These are phyloP conservation scores for Scenedesmus sp. DNA, from an alignment of 163 green algal species.

Conservation along the genomic window DNA sequence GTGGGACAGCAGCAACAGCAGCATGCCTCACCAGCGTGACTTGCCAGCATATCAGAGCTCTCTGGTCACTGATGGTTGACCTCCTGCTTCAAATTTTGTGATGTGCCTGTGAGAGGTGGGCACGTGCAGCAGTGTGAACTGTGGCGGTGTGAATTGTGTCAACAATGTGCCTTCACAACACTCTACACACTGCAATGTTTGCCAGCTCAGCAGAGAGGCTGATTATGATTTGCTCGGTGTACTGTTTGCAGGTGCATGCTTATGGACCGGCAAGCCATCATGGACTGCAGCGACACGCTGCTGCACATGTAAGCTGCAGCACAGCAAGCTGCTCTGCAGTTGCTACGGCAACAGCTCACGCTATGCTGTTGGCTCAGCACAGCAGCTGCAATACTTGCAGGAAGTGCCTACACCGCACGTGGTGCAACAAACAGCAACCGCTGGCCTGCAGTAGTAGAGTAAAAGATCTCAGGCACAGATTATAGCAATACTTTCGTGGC, in stretches of 20 bases:
- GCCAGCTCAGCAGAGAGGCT: no score
- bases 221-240: neutral
- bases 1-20: neutral
- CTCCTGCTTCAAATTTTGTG: neutral
- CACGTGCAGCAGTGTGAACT: neutral
- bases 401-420: neutral
- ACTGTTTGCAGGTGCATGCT: constrained; percentile 41
- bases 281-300: constrained; percentile 32
- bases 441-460: neutral
- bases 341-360: neutral
- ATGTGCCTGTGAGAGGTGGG: neutral
- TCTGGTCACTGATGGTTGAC: no score
- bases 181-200: neutral
- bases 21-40: neutral
- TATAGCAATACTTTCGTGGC: neutral
- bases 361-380: neutral
- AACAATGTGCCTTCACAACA: neutral
- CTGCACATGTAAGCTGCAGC: constrained; percentile 35
- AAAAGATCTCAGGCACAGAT: neutral
- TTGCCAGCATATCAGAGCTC: no score
- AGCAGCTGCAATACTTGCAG: neutral
- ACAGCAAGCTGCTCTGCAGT: neutral
- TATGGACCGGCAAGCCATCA: constrained; percentile 27
- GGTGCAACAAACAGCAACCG: neutral
- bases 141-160: neutral